These are phyloP conservation scores for Linnemannia zychae DNA, from an alignment of 192 early-diverging fungal species.

Conservation along the genomic window DNA sequence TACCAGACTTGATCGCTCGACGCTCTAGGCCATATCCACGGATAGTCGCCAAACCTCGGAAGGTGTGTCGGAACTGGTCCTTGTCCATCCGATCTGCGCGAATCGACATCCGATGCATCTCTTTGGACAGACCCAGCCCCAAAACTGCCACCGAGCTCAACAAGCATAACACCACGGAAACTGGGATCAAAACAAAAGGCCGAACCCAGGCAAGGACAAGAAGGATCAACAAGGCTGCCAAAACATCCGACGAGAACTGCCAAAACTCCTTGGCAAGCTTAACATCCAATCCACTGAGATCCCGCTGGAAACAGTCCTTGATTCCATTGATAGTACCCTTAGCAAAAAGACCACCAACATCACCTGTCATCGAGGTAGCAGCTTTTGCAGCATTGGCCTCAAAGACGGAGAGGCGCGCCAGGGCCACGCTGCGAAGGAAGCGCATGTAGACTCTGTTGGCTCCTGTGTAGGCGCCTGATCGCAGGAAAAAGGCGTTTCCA, in stretches of 20 bases:
- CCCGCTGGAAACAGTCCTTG: constrained; percentile 48
- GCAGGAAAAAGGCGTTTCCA: constrained; percentile 40
- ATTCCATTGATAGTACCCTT: constrained; percentile 40
- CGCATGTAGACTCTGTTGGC: constrained; percentile 34
- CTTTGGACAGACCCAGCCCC: constrained; percentile 48
- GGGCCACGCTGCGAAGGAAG: constrained; percentile 25
- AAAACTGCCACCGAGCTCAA: constrained; percentile 37
- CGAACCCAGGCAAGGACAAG: constrained; percentile 13
- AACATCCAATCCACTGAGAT: constrained; percentile 45
- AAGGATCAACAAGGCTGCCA: constrained; percentile 30
- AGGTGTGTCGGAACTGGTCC: constrained; percentile 55
- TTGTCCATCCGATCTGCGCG: constrained; percentile 53
- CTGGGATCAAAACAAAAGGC: constrained; percentile 37
- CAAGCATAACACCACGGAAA: constrained; percentile 22
- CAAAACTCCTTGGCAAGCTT: constrained; percentile 55
- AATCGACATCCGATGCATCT: constrained; percentile 55
- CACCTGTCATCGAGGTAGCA: constrained; percentile 28
- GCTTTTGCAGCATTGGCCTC: constrained; percentile 41
- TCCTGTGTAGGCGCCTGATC: constrained; percentile 32
- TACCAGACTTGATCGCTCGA: constrained; percentile 46
- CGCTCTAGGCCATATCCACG: constrained; percentile 52
- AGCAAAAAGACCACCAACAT: constrained; percentile 42
- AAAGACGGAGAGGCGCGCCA: constrained; percentile 46
- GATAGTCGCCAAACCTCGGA: constrained; percentile 50
- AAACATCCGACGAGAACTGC: constrained; percentile 42